These are phyloP conservation scores for Thyridium curvatum DNA, from an alignment of 2,329 filamentous ascomycete species.

Conservation along the genomic window DNA sequence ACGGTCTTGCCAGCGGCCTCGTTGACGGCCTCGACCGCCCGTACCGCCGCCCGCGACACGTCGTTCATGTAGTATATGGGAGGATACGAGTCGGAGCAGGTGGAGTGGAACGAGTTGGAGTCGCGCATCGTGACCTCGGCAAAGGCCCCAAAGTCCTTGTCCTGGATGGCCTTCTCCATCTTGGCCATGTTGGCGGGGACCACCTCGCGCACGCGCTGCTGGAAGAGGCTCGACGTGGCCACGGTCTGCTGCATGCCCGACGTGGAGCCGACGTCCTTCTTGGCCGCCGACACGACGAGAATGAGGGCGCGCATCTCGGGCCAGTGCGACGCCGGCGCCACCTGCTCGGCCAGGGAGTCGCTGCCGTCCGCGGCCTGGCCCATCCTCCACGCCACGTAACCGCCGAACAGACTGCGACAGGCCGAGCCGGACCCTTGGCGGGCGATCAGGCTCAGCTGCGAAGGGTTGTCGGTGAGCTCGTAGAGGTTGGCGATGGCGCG, in stretches of 20 bases:
- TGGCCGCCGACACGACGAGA: conserved; percentile 84
- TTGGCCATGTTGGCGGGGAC: conserved; percentile 39
- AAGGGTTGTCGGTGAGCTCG: conserved; percentile 71
- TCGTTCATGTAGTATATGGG: conserved; percentile 99
- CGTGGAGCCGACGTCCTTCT: conserved; percentile 92
- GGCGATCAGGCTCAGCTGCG: conserved; percentile 82
- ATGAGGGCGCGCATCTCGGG: conserved; percentile 89
- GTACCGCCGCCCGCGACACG: conserved; percentile 77
- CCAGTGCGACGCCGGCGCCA: conserved; percentile 88
- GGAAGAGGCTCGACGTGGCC: conserved; percentile 81
- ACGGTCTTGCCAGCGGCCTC: conserved; percentile 68
- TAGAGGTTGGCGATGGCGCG: conserved; percentile 90
- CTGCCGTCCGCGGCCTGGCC: conserved; percentile 70
- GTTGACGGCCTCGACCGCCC: conserved; percentile 87
- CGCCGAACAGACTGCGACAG: conserved; percentile 87
- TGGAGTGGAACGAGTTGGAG: conserved; percentile 94
- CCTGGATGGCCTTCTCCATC: conserved; percentile 18
- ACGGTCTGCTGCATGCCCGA: conserved; percentile 97
- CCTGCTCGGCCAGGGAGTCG: conserved; percentile 82
- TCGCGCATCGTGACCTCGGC: conserved; percentile 92
- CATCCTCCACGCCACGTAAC: conserved; percentile 92
- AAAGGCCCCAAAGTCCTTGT: conserved; percentile 76
- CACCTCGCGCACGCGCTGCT: conserved; percentile 64
- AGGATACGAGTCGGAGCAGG: conserved; percentile 89
- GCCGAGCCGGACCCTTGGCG: conserved; percentile 92